Evolutionary conservation across 1,139 yeast genomes (phyloP), one percentile per base, ranked within the genome.

Genomic region (Blastobotrys arbuscula): DNA sequence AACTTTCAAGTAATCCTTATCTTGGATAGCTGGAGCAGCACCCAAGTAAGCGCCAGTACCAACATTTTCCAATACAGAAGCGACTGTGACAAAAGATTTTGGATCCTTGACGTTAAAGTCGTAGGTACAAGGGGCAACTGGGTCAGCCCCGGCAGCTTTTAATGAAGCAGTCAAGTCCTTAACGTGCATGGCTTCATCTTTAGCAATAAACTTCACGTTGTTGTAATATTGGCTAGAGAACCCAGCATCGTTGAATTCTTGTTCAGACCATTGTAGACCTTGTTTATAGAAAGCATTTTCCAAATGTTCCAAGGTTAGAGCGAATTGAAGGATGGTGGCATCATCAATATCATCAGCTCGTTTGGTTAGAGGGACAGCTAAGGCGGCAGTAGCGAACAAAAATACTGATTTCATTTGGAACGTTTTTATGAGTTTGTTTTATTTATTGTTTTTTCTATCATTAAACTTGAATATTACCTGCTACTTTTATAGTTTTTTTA

Each of bases 1-100:
- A 18, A 39, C 45, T 8, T 26, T n/a, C 40, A 47, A 23, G 16
- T 44, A 44, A 20, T 19, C 44, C 34, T 39, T 44, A 37, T 15
- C 15, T 24, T 33, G 33, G 20, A 47, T 38, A 2, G 41, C 21
- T 12, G 51, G 54, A n/a, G 56, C 56, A n/a, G 55, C 56, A 44
- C 56, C 56, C 36, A 53, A 49, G 48, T 53, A 53, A n/a, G 56
- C 56, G 10, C 53, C 46, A n/a, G 47, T 41, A 15, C 56, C 54
- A 45, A 53, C 52, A 38, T 49, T 49, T 38, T 53, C 55, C 33
- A 53, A 46, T 20, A 46, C 49, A 26, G 49, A 33, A 24, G 56
- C 53, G 15, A 53, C 47, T n/a, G 56, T 43, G 42, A 53, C 50
- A 35, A 53, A 53, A 20, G 51, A 47, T 40, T 33, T 24, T 23